These are phyloP conservation scores for Diaporthe nobilis DNA, from an alignment of 2,329 filamentous ascomycete genomes.

Conservation along the genomic window DNA sequence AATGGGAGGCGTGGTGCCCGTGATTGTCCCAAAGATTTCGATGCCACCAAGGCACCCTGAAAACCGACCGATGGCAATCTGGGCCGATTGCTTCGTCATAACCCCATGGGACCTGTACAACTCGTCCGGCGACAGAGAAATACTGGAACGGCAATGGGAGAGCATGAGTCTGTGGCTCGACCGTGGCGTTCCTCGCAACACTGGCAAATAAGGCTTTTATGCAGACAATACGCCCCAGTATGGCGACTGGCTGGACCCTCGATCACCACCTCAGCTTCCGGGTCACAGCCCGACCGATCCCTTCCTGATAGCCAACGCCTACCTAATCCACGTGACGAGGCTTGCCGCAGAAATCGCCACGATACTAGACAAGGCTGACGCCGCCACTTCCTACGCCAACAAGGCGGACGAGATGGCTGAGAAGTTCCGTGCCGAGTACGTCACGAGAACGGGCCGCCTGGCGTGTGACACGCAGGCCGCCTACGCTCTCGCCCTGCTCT, in stretches of 20 bases:
- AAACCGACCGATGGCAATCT: constrained; percentile 50
- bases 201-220: constrained; percentile 53
- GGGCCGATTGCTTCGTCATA: constrained; percentile 51
- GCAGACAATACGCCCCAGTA: constrained; percentile 50
- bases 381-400: constrained; percentile 43
- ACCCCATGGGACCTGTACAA: constrained; percentile 51
- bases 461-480: constrained; percentile 49
- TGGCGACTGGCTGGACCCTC: constrained; percentile 59
- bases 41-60: constrained; percentile 39
- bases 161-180: constrained; percentile 51
- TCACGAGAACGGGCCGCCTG: constrained; percentile 43
- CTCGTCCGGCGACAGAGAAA: constrained; percentile 47
- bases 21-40: constrained; percentile 51
- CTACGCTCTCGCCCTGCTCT: constrained; percentile 42
- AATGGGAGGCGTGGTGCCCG: constrained; percentile 51
- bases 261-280: constrained; percentile 52
- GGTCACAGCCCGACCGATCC: constrained; percentile 51
- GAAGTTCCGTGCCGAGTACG: constrained; percentile 49
- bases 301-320: constrained; percentile 55
- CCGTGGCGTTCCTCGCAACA: constrained; percentile 48
- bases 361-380: constrained; percentile 44
- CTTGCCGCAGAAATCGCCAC: constrained; percentile 47
- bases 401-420: constrained; percentile 44
- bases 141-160: constrained; percentile 48
- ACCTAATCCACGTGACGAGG: constrained; percentile 53